Conservation (phyloP, 371 early-diverging fungal species). For the Mortierella polycephala region DNA sequence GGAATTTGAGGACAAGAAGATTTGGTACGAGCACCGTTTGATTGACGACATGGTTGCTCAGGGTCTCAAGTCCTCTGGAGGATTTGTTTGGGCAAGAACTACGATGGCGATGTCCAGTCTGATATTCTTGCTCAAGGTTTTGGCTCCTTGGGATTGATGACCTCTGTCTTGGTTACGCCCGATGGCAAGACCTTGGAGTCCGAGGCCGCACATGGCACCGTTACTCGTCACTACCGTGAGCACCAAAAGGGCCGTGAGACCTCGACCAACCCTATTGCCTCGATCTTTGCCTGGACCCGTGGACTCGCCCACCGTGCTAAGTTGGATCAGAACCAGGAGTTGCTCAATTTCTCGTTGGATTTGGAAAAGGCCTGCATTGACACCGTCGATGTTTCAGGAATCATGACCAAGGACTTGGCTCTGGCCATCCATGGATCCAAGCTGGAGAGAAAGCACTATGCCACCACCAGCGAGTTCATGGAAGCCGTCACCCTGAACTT, state of each 20-base stretch:
- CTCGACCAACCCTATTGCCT: conserved; percentile 97
- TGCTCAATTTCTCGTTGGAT: conserved; percentile 80
- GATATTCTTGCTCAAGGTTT: conserved; percentile 96
- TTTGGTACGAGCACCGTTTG: conserved; percentile 97
- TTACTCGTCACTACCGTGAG: conserved; percentile 97
- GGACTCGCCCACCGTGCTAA: conserved; percentile 96
- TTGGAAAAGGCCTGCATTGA: conserved; percentile 92
- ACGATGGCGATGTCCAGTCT: conserved; percentile 95
- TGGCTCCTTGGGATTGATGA: conserved; percentile 95
- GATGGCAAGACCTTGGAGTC: conserved; percentile 96
- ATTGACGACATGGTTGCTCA: conserved; percentile 99
- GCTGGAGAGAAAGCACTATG: conserved; percentile 80
- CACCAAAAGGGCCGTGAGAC: conserved; percentile 94
- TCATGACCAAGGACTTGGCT: conserved; percentile 98
- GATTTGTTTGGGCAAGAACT: conserved; percentile 99
- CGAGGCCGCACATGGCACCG: conserved; percentile 98
- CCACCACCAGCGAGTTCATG: conserved; percentile 85
- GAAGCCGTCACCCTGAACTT: conserved; percentile 78
- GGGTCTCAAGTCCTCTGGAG: conserved; percentile 93
- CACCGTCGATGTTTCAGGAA: conserved; percentile 82
- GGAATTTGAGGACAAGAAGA: conserved; percentile 77
- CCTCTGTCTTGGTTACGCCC: conserved; percentile 93
- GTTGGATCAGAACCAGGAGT: conserved; percentile 84
- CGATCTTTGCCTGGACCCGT: conserved; percentile 98
- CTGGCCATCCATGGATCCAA: conserved; percentile 90